A percentile compares a stretch with the other conserved stretches of the same genome.
phyloP scores from a whole-genome alignment of 345 rosid species.

The Euphorbia lathyris region DNA sequence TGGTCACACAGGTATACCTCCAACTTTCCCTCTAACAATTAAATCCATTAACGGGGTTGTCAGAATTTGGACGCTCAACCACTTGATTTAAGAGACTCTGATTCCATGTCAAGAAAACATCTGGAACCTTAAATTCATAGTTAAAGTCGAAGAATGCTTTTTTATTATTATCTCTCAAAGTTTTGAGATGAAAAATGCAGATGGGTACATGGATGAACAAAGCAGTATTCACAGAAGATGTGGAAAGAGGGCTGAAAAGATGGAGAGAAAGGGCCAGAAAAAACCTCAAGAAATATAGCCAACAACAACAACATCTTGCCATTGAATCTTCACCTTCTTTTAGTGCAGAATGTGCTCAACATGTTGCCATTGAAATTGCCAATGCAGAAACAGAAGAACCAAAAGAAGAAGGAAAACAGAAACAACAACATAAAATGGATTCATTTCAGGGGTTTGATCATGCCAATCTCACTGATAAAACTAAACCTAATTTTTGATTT shows the following conservation, averaged over 20 bases:
- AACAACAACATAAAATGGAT: slow-evolving; percentile 1
- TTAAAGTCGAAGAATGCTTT: no score
- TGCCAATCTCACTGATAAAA: background rate
- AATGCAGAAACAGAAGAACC: slow-evolving; percentile 16
- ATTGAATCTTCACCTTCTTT: slow-evolving; percentile 37
- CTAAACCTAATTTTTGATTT: background rate
- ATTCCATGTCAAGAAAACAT: no score
- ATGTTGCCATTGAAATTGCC: slow-evolving; percentile 13
- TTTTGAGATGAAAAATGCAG: slow-evolving; percentile 19
- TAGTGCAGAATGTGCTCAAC: slow-evolving; percentile 11
- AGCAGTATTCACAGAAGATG: slow-evolving; percentile 42
- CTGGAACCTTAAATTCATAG: no score
- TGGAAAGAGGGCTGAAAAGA: slow-evolving; percentile 37
- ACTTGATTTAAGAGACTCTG: no score
- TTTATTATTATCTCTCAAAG: no score
- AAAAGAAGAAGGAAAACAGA: background rate
- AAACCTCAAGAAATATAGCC: slow-evolving; percentile 13
- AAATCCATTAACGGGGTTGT: no score
- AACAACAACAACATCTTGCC: background rate
- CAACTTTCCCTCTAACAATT: no score
- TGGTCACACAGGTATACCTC: slow-evolving; percentile 50
- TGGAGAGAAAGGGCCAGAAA: slow-evolving; percentile 49
- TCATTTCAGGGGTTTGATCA: slow-evolving; percentile 36
- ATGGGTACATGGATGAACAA: slow-evolving; percentile 58
- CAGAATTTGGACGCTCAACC: no score